Conservation (phyloP, 495 filamentous ascomycete species). For the Jackrogersella multiformis region DNA sequence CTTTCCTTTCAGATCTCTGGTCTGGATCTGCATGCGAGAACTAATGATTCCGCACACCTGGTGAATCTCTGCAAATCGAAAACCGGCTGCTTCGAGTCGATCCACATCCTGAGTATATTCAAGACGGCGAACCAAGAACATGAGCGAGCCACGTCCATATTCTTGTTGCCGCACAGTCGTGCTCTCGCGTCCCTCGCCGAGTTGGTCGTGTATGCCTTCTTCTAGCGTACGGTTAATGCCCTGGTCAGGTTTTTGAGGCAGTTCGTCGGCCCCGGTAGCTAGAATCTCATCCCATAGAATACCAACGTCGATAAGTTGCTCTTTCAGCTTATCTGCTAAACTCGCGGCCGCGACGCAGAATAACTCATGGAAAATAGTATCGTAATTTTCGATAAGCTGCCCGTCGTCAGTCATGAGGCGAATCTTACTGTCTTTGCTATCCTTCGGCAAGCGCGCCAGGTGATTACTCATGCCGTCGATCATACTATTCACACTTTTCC, state of each 20-base stretch:
- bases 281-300: constrained; percentile 83
- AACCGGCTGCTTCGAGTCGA: constrained; percentile 75
- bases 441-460: constrained; percentile 53
- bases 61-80: constrained; percentile 73
- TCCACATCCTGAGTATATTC: constrained; percentile 62
- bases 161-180: constrained; percentile 38
- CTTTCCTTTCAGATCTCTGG: constrained; percentile 60
- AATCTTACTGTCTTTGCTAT: constrained; percentile 40
- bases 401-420: constrained; percentile 52
- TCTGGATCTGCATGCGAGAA: constrained; percentile 74
- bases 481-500: constrained; percentile 71
- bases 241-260: constrained; percentile 9
- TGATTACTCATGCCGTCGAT: constrained; percentile 74
- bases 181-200: constrained; percentile 10
- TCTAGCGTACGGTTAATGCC: constrained; percentile 9
- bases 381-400: constrained; percentile 69
- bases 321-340: constrained; percentile 72
- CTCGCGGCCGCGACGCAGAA: constrained; percentile 83
- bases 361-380: constrained; percentile 81
- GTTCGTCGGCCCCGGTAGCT: constrained; percentile 59
- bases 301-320: constrained; percentile 70
- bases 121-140: constrained; percentile 80
- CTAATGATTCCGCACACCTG: constrained; percentile 75
- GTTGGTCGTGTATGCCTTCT: constrained; percentile 24
- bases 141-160: constrained; percentile 73